Conservation (phyloP, 2,329 filamentous ascomycete genomes). For the Fusarium palustre region DNA sequence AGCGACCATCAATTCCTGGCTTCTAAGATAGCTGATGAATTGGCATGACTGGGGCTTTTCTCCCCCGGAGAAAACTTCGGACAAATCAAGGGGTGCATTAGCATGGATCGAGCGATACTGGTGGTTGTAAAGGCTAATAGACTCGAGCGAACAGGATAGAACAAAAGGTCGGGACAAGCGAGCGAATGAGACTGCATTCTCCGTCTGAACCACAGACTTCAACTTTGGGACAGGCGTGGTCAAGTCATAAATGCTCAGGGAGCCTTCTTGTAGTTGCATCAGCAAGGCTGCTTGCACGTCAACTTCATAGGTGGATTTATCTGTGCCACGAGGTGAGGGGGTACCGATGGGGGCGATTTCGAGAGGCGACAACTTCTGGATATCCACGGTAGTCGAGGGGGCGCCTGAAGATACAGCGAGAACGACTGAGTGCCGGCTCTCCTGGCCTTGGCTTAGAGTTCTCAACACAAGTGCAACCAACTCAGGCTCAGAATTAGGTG, state of each 20-base stretch:
- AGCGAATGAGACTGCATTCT: constrained; percentile 70
- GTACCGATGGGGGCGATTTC: constrained; percentile 55
- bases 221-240: constrained; percentile 71
- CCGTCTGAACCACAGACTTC: constrained; percentile 64
- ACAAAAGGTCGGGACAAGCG: constrained; percentile 75
- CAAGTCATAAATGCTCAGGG: constrained; percentile 72
- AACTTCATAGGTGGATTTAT: constrained; percentile 61
- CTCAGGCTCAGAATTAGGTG: constrained; percentile 61
- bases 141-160: constrained; percentile 68
- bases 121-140: constrained; percentile 75
- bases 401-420: constrained; percentile 49
- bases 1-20: constrained; percentile 74
- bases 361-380: constrained; percentile 55
- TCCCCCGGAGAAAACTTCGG: constrained; percentile 53
- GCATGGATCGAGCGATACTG: constrained; percentile 73
- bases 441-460: constrained; percentile 48
- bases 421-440: constrained; percentile 50
- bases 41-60: constrained; percentile 54
- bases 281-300: constrained; percentile 73
- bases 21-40: constrained; percentile 72
- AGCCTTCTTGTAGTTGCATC: constrained; percentile 66
- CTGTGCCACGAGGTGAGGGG: constrained; percentile 30
- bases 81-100: constrained; percentile 59
- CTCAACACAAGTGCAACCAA: constrained; percentile 65
- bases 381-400: constrained; percentile 42